Percentiles rank a stretch among this genome's conserved stretches.
phyloP scores from a whole-genome alignment of 2,329 filamentous ascomycete species.

The Akanthomyces lecanii region DNA sequence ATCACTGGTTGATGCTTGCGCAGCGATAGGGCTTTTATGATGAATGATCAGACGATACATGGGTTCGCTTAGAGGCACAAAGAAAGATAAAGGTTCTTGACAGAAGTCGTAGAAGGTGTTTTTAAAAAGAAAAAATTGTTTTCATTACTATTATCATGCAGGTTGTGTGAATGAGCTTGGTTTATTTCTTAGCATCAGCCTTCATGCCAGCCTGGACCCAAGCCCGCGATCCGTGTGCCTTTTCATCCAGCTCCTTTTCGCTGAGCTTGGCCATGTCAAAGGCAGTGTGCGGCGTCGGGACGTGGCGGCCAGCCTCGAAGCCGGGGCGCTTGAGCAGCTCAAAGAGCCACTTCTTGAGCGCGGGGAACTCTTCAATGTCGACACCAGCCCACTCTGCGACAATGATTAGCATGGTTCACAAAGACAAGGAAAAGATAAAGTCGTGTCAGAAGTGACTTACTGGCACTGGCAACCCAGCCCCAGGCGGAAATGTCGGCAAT shows the following conservation, averaged over 20 bases:
- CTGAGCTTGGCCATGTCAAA: slow-evolving; percentile 37
- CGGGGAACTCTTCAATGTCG: slow-evolving; percentile 70
- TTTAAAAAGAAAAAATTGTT: neutral
- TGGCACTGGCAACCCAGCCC: slow-evolving; percentile 64
- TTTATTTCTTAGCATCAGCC: slow-evolving; percentile 52
- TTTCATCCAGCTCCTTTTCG: slow-evolving; percentile 53
- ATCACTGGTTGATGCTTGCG: slow-evolving; percentile 27
- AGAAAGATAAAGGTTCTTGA: neutral
- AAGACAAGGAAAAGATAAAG: neutral
- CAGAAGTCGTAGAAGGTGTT: neutral
- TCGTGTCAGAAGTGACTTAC: slow-evolving; percentile 30
- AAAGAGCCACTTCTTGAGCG: slow-evolving; percentile 73
- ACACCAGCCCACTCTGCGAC: slow-evolving; percentile 37
- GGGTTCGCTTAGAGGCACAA: neutral
- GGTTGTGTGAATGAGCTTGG: too few species aligned
- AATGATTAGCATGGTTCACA: neutral
- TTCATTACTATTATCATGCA: slow-evolving; percentile 1
- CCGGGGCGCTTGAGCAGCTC: slow-evolving; percentile 64
- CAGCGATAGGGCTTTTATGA: neutral
- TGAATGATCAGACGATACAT: neutral
- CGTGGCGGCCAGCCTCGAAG: slow-evolving; percentile 70
- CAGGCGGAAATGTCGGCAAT: slow-evolving; percentile 77
- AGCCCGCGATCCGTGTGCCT: slow-evolving; percentile 46
- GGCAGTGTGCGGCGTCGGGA: slow-evolving; percentile 63
- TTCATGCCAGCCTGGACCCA: slow-evolving; percentile 72